Evolutionary conservation across 2,329 filamentous ascomycete species (phyloP).

Genomic region (Diplodia mutila): DNA sequence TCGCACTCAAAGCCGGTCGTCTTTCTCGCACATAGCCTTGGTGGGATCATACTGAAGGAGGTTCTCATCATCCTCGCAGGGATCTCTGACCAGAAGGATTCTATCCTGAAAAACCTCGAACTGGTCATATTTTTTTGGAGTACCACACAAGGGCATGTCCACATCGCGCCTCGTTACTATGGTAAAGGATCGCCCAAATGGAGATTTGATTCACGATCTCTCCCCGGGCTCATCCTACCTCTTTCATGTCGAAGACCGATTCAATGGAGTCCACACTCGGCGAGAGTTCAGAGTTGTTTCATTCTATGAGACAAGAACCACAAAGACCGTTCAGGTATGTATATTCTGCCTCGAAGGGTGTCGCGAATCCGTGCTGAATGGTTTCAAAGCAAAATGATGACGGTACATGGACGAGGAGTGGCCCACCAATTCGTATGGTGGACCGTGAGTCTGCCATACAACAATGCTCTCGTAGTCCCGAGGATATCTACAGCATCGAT

Average conservation of each 20-base stretch:
- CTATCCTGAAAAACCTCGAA: not conserved
- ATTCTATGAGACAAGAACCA: constrained; percentile 1
- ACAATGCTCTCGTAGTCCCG: not conserved
- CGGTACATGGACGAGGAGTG: not conserved
- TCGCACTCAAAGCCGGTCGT: not conserved
- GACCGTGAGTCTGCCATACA: not conserved
- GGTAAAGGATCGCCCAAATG: not conserved
- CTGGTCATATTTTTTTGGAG: not conserved
- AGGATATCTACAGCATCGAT: not conserved
- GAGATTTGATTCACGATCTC: not conserved
- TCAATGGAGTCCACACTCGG: not conserved
- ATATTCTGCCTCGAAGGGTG: fast-evolving
- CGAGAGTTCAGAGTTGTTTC: not conserved
- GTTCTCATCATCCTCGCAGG: not conserved
- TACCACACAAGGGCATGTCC: not conserved
- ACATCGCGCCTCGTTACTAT: not conserved
- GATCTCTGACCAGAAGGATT: not conserved
- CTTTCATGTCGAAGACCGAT: not conserved
- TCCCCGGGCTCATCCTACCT: not conserved
- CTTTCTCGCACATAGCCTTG: not conserved
- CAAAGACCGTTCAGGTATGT: not conserved
- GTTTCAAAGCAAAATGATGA: not conserved
- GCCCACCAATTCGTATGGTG: not conserved
- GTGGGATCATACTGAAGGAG: not conserved
- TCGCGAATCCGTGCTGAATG: not conserved